phyloP scores from a whole-genome alignment of 2,329 filamentous ascomycete genomes.

The Penicillium sp. region DNA sequence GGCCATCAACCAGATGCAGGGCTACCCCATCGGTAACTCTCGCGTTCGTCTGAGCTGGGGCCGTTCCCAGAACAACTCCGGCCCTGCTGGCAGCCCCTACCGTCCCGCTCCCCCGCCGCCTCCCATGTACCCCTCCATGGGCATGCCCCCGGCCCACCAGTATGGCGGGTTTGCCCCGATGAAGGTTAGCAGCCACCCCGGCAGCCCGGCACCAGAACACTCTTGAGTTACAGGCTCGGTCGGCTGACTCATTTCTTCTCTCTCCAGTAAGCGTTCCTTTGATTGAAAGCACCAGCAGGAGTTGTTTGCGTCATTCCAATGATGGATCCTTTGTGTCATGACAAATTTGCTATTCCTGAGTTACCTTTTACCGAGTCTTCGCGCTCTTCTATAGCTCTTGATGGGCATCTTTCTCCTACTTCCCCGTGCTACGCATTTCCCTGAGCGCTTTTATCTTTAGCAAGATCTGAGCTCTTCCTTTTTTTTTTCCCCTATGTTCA shows the following conservation, averaged over 20 bases:
- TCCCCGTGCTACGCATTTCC: conserved; percentile 40
- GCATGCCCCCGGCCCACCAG: conserved; percentile 62
- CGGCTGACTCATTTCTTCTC: conserved; percentile 25
- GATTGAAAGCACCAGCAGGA: conserved; percentile 45
- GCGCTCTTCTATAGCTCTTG: conserved; percentile 39
- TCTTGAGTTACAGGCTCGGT: conserved; percentile 28
- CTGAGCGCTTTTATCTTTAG: conserved; percentile 41
- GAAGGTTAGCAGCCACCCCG: conserved; percentile 54
- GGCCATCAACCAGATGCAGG: conserved; percentile 99
- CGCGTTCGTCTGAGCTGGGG: conserved; percentile 97
- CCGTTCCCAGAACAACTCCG: conserved; percentile 98
- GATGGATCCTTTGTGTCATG: conserved; percentile 43
- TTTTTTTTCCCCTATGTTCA: conserved; percentile 5
- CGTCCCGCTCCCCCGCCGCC: conserved; percentile 79
- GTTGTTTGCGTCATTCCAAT: conserved; percentile 42
- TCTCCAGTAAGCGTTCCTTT: conserved; percentile 39
- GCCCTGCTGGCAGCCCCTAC: conserved; percentile 91
- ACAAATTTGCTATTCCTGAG: conserved; percentile 35
- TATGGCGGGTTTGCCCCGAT: conserved; percentile 65
- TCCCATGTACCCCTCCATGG: conserved; percentile 69
- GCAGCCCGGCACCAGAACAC: conserved; percentile 30
- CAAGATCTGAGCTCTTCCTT: conserved; percentile 34
- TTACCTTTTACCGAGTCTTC: not conserved
- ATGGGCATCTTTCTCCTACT: conserved; percentile 40
- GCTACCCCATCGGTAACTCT: conserved; percentile 98